A percentile compares a stretch with the other conserved stretches of the same genome.
phyloP scores from a whole-genome alignment of 2,329 filamentous ascomycete species.

The Coniochaeta pulveracea region DNA sequence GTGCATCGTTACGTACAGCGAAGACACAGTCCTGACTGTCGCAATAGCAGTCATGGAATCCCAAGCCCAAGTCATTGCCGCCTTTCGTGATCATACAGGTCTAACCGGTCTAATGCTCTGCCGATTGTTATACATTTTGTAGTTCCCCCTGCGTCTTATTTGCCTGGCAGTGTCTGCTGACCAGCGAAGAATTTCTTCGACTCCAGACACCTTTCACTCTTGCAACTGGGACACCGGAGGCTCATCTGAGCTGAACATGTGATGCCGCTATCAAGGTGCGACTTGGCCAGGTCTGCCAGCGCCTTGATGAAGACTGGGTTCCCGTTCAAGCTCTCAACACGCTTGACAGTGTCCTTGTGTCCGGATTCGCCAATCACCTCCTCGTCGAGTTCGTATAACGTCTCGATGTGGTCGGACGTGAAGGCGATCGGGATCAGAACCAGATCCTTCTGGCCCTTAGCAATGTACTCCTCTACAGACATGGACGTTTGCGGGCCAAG shows the following conservation, averaged over 20 bases:
- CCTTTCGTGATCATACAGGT: no score
- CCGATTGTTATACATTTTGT: no score
- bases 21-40: no score
- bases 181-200: conserved; percentile 56
- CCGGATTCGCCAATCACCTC: conserved; percentile 88
- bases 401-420: conserved; percentile 98
- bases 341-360: conserved; percentile 69
- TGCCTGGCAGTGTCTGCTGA: conserved; percentile 10
- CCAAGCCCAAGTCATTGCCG: no score
- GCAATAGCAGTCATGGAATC: no score
- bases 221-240: conserved; percentile 85
- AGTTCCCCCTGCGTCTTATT: no score
- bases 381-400: conserved; percentile 82
- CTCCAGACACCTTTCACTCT: conserved; percentile 75
- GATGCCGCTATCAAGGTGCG: conserved; percentile 59
- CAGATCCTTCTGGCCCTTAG: conserved; percentile 84
- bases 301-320: conserved; percentile 83
- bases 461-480: conserved; percentile 79
- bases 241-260: conserved; percentile 75
- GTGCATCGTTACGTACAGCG: no score
- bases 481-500: conserved; percentile 85
- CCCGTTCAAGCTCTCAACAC: conserved; percentile 86
- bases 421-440: conserved; percentile 92
- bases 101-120: no score
- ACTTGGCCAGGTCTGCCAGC: conserved; percentile 74